Evolutionary conservation across 2,329 filamentous ascomycete genomes (phyloP), one percentile per base, ranked within the genome.

Genomic region (Colletotrichum sp.): DNA sequence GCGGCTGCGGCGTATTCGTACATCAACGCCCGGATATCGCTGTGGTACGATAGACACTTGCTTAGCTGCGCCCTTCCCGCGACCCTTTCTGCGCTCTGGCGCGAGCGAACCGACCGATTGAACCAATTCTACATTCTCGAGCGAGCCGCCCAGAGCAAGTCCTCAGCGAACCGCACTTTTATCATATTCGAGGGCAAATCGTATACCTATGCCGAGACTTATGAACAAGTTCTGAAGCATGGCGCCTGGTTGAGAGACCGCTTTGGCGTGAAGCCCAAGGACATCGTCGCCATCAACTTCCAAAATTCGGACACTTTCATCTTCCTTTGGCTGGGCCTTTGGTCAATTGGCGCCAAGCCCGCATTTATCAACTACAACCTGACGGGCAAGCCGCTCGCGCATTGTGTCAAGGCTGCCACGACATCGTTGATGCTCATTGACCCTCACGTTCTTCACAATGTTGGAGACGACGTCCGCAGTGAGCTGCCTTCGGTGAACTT

Each of bases 361-460:
- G 95, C 95, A 0, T 95, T 97, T 79, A 94, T 98, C 85, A 98
- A 98, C 84, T 96, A 96, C 85, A 97, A 97, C 82, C 86, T 98
- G 65, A 89, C 90, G 0, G 93, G 92, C 15, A 91, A 93, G 32
- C 89, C 95, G 1, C 86, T 98, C 77, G 83, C 91, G 5, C 95
- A 98, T 84, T 96, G 94, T 79, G 87, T 98, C 60, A 90, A 89
- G 78, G 91, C 92, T 3, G 93, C 94, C 3, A 92, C 90, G 0
- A 88, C 94, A 0, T 90, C 89, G 12, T 81, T 98, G 4, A 86
- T 96, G 72, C 82, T 98, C 24, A 89, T 96, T 12, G 95, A 97
- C 78, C 87, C 89, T 0, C 85, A 88, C 18, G 86, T 94, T 1
- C 85, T 86, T n/a, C 80, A 86, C 1, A 90, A 90, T 8, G 83